Conservation (phyloP, 768 basidiomycete species). For the Termitomyces sp. region DNA sequence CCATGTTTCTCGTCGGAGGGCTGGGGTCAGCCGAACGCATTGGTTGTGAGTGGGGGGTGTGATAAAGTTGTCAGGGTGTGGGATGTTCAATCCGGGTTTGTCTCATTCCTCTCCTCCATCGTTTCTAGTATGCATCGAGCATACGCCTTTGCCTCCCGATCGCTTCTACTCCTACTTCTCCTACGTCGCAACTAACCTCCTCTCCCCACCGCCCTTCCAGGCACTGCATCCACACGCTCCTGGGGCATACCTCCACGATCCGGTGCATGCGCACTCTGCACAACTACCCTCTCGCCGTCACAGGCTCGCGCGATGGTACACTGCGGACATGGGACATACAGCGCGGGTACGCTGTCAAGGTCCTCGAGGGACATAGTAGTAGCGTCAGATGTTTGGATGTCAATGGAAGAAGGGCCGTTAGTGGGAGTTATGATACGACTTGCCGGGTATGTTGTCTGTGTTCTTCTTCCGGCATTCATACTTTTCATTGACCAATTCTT, state of each 20-base stretch:
- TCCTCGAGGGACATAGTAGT: slow-evolving; percentile 69
- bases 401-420: slow-evolving; percentile 76
- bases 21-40: slow-evolving; percentile 81
- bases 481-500: not conserved
- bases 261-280: slow-evolving; percentile 87
- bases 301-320: slow-evolving; percentile 83
- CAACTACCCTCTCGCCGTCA: slow-evolving; percentile 82
- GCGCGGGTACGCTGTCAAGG: slow-evolving; percentile 56
- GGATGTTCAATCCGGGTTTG: slow-evolving; percentile 83
- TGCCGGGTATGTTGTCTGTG: slow-evolving; percentile 57
- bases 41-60: slow-evolving; percentile 90
- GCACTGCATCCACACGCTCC: slow-evolving; percentile 70
- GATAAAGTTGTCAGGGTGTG: slow-evolving; percentile 90
- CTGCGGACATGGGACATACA: slow-evolving; percentile 93
- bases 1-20: slow-evolving; percentile 69
- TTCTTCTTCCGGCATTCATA: not conserved
- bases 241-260: slow-evolving; percentile 86
- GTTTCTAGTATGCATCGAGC: too few species aligned
- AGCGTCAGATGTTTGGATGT: slow-evolving; percentile 90
- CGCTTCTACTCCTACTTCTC: too few species aligned
- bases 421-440: slow-evolving; percentile 90
- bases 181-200: not conserved
- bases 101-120: too few species aligned
- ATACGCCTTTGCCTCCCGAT: too few species aligned
- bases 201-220: slow-evolving; percentile 16